A percentile compares a stretch with the other conserved stretches of the same genome.
Conservation (phyloP, 192 early-diverging fungal genomes). For the Linderina pennispora region DNA sequence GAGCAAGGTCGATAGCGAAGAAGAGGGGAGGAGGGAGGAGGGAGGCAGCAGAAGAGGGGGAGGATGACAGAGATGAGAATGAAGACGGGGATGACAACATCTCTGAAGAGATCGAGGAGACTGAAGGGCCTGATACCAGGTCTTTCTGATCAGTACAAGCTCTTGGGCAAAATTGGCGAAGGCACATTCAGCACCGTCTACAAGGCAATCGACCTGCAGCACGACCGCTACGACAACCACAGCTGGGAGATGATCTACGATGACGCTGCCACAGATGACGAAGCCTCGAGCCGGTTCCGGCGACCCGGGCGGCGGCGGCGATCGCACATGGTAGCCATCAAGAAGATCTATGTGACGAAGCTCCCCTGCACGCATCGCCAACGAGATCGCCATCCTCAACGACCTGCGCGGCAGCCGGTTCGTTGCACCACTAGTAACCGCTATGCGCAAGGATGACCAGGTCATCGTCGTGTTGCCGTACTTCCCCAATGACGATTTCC, state of each 20-base stretch:
- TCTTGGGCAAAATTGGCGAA: constrained; percentile 79
- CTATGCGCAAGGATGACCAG: constrained; percentile 72
- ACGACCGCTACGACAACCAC: constrained; percentile 66
- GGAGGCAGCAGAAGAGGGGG: constrained; percentile 1
- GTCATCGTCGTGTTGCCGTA: constrained; percentile 80
- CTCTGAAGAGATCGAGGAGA: constrained; percentile 55
- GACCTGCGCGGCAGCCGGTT: constrained; percentile 64
- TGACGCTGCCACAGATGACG: constrained; percentile 1
- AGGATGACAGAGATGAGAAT: constrained; percentile 1
- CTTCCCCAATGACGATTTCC: constrained; percentile 77
- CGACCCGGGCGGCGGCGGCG: constrained; percentile 1
- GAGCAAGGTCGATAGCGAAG: not conserved
- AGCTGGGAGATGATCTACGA: constrained; percentile 52
- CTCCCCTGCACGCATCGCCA: constrained; percentile 69
- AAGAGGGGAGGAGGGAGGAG: not conserved
- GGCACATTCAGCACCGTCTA: constrained; percentile 93
- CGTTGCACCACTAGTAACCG: constrained; percentile 74
- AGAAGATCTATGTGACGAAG: constrained; percentile 83
- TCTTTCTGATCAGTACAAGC: constrained; percentile 53
- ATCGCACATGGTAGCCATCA: constrained; percentile 66
- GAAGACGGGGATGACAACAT: constrained; percentile 30
- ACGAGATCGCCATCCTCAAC: constrained; percentile 75
- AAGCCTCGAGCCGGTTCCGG: not conserved
- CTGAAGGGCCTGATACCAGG: constrained; percentile 52
- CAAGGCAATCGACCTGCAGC: constrained; percentile 74